Percentiles rank a stretch among this genome's conserved stretches.
These are phyloP conservation scores for Ustilago loliicola DNA, from an alignment of 1,284 basidiomycete genomes.

Conservation along the genomic window DNA sequence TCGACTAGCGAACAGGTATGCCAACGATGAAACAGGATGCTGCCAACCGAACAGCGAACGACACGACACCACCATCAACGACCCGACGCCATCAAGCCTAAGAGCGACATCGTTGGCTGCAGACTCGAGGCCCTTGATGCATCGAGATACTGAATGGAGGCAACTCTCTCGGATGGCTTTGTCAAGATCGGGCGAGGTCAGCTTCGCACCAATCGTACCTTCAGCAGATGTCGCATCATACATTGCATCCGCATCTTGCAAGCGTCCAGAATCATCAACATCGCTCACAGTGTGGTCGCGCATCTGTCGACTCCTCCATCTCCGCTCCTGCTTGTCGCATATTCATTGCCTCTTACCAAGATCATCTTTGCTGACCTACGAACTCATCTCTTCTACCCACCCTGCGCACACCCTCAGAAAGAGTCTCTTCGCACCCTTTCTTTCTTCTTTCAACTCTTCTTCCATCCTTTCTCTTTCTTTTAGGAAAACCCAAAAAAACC, in stretches of 20 bases:
- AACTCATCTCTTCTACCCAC: not conserved
- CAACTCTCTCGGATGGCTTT: too few relatives aligned
- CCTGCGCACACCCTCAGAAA: constrained; percentile 21
- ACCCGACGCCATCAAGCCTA: not conserved
- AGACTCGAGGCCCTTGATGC: not conserved
- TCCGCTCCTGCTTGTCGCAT: not conserved
- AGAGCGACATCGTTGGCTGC: not conserved
- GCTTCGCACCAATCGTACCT: too few relatives aligned
- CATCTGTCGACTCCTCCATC: not conserved
- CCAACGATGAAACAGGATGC: not conserved
- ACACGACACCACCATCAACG: not conserved
- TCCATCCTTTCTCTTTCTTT: constrained; percentile 7
- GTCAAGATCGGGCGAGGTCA: too few relatives aligned
- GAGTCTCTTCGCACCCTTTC: constrained; percentile 37
- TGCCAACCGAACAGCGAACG: too few relatives aligned
- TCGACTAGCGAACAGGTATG: not conserved
- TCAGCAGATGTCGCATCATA: not conserved
- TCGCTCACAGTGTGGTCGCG: not conserved
- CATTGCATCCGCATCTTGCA: not conserved
- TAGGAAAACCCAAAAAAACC: constrained; percentile 22
- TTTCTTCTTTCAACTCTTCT: constrained; percentile 24
- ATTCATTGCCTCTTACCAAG: not conserved
- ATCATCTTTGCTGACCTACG: constrained; percentile 15
- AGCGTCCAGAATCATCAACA: not conserved
- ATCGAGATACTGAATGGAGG: not conserved